Base-by-base conservation (phyloP, 306 rosid species). In the Quercus engelmannii region DNA sequence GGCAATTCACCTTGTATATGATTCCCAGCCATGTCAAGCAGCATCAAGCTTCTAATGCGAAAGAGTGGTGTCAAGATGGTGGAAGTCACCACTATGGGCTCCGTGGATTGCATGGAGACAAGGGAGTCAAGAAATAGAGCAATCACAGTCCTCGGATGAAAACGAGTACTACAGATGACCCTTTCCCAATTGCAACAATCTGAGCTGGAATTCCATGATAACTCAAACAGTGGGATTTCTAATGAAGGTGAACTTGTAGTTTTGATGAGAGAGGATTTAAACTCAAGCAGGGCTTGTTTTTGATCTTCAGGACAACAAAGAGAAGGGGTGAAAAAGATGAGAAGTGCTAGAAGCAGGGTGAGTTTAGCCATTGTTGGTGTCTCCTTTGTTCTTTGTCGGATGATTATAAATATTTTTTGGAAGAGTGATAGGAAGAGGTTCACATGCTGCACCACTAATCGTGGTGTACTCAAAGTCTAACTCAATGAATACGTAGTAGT, bases 121-220 rank as follows among this genome's bases (percentile, higher is more conserved):
- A 41, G 11, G 46, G 46, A 41, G 3, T 41, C 15, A 9, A 83
- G 86, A 69, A 31, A 10, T 5, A 83, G 69, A 59, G 69, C 74
- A 3, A n/a, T 49, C 54, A 49, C 15, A 49, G 17, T 49, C 41
- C 62, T 82, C 2, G 71, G 49, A 33, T 51, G 49, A 5, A 80
- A 33, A 33, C 19, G 33, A 31, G 73, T 41, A 69, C 58, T 68
- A 49, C 77, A 69, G 10, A 56, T 28, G 33, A 78, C 76, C 38
- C 85, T 59, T 9, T 78, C 72, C 85, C 85, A 82, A 4, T 14
- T 25, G 62, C 85, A 82, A 71, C 79, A 78, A 65, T 82, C 79
- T 35, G 69, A 78, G 21, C 73, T 76, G 9, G 82, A 76, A 23
- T 78, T 78, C 82, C 82, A 78, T 23, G 86, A 74, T 55, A 78